These are phyloP conservation scores for Alternaria sp. DNA, from an alignment of 2,329 filamentous ascomycete species.

Conservation along the genomic window DNA sequence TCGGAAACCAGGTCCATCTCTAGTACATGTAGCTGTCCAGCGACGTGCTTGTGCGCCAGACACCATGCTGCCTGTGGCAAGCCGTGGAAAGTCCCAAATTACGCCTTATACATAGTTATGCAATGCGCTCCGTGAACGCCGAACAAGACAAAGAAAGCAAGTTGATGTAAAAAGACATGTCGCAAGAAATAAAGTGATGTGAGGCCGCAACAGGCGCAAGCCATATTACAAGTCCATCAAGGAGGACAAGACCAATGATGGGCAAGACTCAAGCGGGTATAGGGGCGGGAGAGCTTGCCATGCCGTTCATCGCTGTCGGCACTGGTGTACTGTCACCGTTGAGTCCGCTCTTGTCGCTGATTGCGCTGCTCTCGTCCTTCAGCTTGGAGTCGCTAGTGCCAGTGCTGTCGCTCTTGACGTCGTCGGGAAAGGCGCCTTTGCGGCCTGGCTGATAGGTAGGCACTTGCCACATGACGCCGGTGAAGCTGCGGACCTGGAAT, in stretches of 20 bases:
- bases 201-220: neutral
- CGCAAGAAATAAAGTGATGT: constrained; percentile 5
- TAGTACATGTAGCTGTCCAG: constrained; percentile 8
- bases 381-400: constrained; percentile 65
- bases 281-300: constrained; percentile 62
- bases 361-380: constrained; percentile 65
- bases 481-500: constrained; percentile 90
- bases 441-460: constrained; percentile 83
- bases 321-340: constrained; percentile 58
- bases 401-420: constrained; percentile 64
- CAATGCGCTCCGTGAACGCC: constrained; percentile 35
- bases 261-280: constrained; percentile 23
- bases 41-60: constrained; percentile 9
- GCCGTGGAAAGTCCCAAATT: constrained; percentile 26
- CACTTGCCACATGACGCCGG: constrained; percentile 82
- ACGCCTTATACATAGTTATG: constrained; percentile 31
- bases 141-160: constrained; percentile 29
- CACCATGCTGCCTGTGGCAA: constrained; percentile 14
- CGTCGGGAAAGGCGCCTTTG: constrained; percentile 64
- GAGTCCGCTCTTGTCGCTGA: constrained; percentile 69
- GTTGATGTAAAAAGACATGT: constrained; percentile 19
- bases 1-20: neutral
- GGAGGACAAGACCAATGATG: neutral
- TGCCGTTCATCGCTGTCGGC: constrained; percentile 52
- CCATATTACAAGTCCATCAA: neutral